phyloP scores from a whole-genome alignment of 2,329 filamentous ascomycete genomes.

The Pseudogymnoascus sp. region DNA sequence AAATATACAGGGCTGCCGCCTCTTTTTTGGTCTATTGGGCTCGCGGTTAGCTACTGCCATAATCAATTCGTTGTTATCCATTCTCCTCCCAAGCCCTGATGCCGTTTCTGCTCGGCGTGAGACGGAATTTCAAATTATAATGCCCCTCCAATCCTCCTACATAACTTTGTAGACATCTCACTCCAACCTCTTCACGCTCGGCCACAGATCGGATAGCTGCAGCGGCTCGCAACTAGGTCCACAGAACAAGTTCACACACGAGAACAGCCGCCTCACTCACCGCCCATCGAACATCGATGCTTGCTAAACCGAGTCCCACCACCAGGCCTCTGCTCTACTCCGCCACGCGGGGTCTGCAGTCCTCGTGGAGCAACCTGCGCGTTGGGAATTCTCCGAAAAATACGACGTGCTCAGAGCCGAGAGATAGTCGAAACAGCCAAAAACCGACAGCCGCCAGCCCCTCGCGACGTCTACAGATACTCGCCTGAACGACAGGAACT shows the following conservation, averaged over 20 bases:
- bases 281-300: conserved; percentile 4
- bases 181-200: neutral
- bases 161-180: neutral
- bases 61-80: conserved; percentile 1
- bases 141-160: neutral
- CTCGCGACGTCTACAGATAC: neutral
- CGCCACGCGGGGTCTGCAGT: conserved; percentile 6
- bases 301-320: conserved; percentile 1
- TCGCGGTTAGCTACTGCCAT: neutral
- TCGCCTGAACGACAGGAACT: neutral
- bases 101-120: neutral
- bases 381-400: neutral
- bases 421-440: neutral
- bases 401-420: neutral
- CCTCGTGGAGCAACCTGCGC: conserved; percentile 3
- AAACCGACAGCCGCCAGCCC: neutral
- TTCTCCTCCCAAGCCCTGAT: conserved; percentile 1
- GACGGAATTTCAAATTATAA: conserved; percentile 2
- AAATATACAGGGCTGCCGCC: conserved; percentile 7
- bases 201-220: conserved; percentile 8
- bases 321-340: neutral
- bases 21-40: neutral
- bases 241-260: conserved; percentile 3
- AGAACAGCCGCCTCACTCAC: conserved; percentile 8
- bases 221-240: conserved; percentile 1